These are phyloP conservation scores for Hymenoscyphus salicellus DNA, from an alignment of 2,329 filamentous ascomycete species.

Conservation along the genomic window DNA sequence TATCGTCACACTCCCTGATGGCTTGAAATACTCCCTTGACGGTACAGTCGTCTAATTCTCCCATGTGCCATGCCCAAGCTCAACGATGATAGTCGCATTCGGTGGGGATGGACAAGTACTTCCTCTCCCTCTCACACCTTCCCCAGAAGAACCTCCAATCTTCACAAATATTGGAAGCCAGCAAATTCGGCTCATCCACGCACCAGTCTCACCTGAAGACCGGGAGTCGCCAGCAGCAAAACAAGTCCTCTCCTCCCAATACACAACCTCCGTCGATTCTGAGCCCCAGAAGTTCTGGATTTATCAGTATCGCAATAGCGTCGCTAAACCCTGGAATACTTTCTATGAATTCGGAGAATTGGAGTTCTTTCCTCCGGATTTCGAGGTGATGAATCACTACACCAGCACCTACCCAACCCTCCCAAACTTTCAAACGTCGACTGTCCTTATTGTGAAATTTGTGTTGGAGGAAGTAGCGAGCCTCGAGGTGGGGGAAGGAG, in stretches of 20 bases:
- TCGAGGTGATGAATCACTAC: constrained; percentile 56
- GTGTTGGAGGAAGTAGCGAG: constrained; percentile 40
- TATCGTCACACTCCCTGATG: constrained; percentile 52
- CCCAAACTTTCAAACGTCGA: constrained; percentile 57
- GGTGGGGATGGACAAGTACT: constrained; percentile 59
- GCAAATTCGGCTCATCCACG: constrained; percentile 52
- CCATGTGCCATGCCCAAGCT: not conserved
- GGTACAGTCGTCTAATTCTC: constrained; percentile 23
- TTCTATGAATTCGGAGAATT: constrained; percentile 65
- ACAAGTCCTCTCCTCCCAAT: not conserved
- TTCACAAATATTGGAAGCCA: constrained; percentile 49
- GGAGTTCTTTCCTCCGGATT: constrained; percentile 62
- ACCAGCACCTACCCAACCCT: constrained; percentile 53
- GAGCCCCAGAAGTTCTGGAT: constrained; percentile 53
- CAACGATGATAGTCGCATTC: constrained; percentile 47
- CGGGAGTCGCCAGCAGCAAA: constrained; percentile 33
- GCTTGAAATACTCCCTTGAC: constrained; percentile 52
- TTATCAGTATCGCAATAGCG: constrained; percentile 55
- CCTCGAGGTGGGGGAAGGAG: constrained; percentile 31
- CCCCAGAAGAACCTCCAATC: constrained; percentile 17
- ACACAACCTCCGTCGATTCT: not conserved
- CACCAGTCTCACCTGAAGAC: constrained; percentile 46
- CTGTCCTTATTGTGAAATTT: constrained; percentile 56
- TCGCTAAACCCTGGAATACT: constrained; percentile 52
- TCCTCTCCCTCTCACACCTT: constrained; percentile 52